A percentile compares a stretch with the other conserved stretches of the same genome.
These are phyloP conservation scores for Rhodotorula sp. DNA, from an alignment of 1,284 basidiomycete genomes.

Conservation along the genomic window DNA sequence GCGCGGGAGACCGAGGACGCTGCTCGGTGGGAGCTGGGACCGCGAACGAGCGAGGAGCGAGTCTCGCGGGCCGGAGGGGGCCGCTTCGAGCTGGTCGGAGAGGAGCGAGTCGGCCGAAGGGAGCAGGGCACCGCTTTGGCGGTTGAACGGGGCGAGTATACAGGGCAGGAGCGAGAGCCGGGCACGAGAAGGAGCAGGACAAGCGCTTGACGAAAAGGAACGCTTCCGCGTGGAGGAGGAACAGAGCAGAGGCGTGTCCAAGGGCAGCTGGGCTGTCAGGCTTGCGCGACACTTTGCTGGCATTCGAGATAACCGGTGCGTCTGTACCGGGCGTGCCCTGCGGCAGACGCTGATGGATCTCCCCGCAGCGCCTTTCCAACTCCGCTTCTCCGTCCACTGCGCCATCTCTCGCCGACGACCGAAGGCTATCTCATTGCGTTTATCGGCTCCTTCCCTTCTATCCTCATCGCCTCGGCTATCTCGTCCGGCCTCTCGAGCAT, in stretches of 20 bases:
- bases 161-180: background rate
- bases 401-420: constrained; percentile 6
- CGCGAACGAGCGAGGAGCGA: background rate
- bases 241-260: too few species aligned
- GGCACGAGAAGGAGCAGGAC: background rate
- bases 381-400: constrained; percentile 14
- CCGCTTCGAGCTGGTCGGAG: background rate
- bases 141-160: background rate
- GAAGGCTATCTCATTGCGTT: constrained; percentile 28
- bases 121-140: constrained; percentile 21
- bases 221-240: background rate
- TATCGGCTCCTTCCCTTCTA: constrained; percentile 31
- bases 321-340: background rate
- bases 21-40: background rate
- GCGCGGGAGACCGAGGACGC: background rate
- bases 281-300: constrained; percentile 18
- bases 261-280: background rate
- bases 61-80: too few species aligned
- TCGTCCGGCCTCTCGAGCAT: constrained; percentile 19
- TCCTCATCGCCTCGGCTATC: constrained; percentile 33
- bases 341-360: too few species aligned
- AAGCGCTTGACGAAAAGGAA: background rate
- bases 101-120: constrained; percentile 1
- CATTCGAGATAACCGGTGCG: constrained; percentile 6
- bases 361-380: background rate